Evolutionary conservation across 495 filamentous ascomycete genomes (phyloP).

Genomic region (Hapsidospora chrysogenum): DNA sequence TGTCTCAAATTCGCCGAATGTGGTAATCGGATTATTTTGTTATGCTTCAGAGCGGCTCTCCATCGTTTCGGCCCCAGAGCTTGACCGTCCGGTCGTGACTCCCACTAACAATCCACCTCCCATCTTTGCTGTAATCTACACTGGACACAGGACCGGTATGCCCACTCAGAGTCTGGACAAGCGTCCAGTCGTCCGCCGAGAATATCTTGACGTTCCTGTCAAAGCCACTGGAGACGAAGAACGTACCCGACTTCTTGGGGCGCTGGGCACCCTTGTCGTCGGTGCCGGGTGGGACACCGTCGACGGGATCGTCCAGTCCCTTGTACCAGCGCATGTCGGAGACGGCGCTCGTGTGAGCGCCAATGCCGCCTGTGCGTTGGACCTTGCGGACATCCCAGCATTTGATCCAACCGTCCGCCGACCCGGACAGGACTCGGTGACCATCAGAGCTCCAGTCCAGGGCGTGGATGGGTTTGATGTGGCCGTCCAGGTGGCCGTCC

Average conservation of each 20-base stretch:
- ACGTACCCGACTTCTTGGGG: slow-evolving; percentile 61
- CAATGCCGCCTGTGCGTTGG: slow-evolving; percentile 62
- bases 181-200: slow-evolving; percentile 88
- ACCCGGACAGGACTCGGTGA: slow-evolving; percentile 72
- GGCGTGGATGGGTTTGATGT: slow-evolving; percentile 84
- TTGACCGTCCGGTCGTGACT: slow-evolving; percentile 93
- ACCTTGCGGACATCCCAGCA: slow-evolving; percentile 95
- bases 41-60: slow-evolving; percentile 30
- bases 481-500: slow-evolving; percentile 64
- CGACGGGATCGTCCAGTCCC: slow-evolving; percentile 47
- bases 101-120: slow-evolving; percentile 80
- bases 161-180: slow-evolving; percentile 73
- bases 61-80: slow-evolving; percentile 83
- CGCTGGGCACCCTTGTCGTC: slow-evolving; percentile 45
- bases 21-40: too few relatives aligned
- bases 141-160: slow-evolving; percentile 85
- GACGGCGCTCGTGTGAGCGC: slow-evolving; percentile 81
- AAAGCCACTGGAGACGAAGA: slow-evolving; percentile 80
- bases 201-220: slow-evolving; percentile 93
- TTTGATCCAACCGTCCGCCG: slow-evolving; percentile 91
- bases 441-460: slow-evolving; percentile 88
- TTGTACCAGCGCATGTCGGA: slow-evolving; percentile 91
- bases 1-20: too few relatives aligned
- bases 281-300: slow-evolving; percentile 37
- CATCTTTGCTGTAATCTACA: slow-evolving; percentile 71